Evolutionary conservation across 2,329 filamentous ascomycete genomes (phyloP).

Genomic region (Aspergillus neotritici): DNA sequence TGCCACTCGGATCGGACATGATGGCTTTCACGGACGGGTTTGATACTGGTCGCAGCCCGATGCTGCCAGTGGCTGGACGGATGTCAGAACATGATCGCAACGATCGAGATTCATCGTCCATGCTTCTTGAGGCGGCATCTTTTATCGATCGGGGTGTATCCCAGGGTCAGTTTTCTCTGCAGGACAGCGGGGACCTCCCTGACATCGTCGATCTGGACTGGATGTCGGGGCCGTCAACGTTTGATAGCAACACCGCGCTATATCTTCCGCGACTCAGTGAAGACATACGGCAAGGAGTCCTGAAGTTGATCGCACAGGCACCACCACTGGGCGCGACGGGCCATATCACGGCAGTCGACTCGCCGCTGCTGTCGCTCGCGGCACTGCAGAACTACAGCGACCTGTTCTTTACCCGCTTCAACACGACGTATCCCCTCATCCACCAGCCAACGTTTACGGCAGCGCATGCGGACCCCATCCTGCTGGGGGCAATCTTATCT

Average conservation of each 20-base stretch:
- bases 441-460: conserved; percentile 55
- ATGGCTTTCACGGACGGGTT: conserved; percentile 17
- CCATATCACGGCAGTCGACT: conserved; percentile 42
- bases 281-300: conserved; percentile 34
- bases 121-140: conserved; percentile 19
- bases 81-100: background rate
- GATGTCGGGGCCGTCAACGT: conserved; percentile 18
- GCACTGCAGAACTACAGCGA: conserved; percentile 54
- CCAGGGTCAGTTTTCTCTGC: background rate
- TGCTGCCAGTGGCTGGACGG: conserved; percentile 1
- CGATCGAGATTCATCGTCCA: conserved; percentile 16
- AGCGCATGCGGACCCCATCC: conserved; percentile 45
- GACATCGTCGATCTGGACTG: conserved; percentile 23
- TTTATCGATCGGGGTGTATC: conserved; percentile 16
- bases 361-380: conserved; percentile 47
- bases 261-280: conserved; percentile 25
- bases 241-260: conserved; percentile 7
- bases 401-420: conserved; percentile 57
- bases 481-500: conserved; percentile 51
- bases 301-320: conserved; percentile 49
- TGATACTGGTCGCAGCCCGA: background rate
- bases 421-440: conserved; percentile 55
- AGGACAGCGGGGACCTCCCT: background rate
- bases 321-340: conserved; percentile 47
- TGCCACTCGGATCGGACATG: conserved; percentile 21